Conservation (phyloP, 495 filamentous ascomycete genomes). For the Viridothelium virens region DNA sequence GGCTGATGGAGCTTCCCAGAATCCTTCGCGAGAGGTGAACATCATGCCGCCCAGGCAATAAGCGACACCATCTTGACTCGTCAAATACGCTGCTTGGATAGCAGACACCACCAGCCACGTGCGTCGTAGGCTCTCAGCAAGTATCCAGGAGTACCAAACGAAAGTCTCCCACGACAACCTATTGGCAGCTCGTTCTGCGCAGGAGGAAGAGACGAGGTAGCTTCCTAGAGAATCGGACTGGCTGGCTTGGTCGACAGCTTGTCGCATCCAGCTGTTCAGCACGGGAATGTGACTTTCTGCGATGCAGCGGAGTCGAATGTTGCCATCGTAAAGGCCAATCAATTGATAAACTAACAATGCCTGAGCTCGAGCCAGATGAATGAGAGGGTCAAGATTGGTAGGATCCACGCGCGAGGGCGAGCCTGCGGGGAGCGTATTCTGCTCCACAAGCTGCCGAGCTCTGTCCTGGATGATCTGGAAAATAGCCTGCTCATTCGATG, state of each 20-base stretch:
- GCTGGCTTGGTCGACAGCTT: conserved; percentile 15
- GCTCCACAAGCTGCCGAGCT: conserved; percentile 17
- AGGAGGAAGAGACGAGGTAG: conserved; percentile 16
- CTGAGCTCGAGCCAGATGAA: conserved; percentile 21
- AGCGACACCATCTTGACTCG: conserved; percentile 18
- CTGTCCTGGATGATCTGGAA: conserved; percentile 23
- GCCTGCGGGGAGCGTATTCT: conserved; percentile 17
- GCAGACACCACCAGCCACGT: conserved; percentile 20
- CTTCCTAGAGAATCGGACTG: conserved; percentile 17
- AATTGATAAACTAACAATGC: conserved; percentile 22
- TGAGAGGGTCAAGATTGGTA: conserved; percentile 17
- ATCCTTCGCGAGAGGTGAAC: conserved; percentile 20
- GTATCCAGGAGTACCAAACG: conserved; percentile 21
- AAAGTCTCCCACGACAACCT: background rate
- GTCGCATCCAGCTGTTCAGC: conserved; percentile 16
- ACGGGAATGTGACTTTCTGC: conserved; percentile 21
- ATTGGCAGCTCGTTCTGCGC: conserved; percentile 13
- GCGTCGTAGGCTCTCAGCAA: conserved; percentile 25
- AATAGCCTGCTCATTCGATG: conserved; percentile 19
- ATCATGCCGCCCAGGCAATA: conserved; percentile 21
- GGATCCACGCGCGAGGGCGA: background rate
- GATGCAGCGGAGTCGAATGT: conserved; percentile 17
- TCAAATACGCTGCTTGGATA: conserved; percentile 14
- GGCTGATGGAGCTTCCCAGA: conserved; percentile 22
- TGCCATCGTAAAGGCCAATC: conserved; percentile 25